phyloP scores from a whole-genome alignment of 805 yeast species.

The Cyberlindnera petersonii region DNA sequence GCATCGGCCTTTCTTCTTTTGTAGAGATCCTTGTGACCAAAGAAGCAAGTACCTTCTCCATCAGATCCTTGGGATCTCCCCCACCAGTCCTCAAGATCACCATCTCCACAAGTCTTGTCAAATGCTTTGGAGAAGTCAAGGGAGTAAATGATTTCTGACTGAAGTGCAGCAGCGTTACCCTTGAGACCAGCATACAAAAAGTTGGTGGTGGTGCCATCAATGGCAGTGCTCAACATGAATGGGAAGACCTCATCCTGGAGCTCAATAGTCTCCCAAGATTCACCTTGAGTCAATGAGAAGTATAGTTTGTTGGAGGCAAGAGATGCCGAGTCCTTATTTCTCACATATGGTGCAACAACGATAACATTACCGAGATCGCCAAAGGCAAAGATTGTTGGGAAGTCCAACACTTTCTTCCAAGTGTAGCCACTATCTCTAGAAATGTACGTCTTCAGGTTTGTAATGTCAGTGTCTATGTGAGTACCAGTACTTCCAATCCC shows the following conservation, averaged over 20 bases:
- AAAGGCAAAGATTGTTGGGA: constrained; percentile 51
- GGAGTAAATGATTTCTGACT: constrained; percentile 25
- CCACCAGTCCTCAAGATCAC: constrained; percentile 64
- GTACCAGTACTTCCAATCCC: constrained; percentile 40
- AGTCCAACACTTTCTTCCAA: constrained; percentile 56
- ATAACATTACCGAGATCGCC: constrained; percentile 81
- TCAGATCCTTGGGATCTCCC: constrained; percentile 39
- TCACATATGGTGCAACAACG: constrained; percentile 41
- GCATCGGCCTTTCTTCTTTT: constrained; percentile 64
- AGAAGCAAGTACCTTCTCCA: constrained; percentile 47
- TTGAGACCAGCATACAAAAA: constrained; percentile 50
- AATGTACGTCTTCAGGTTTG: constrained; percentile 45
- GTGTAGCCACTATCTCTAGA: constrained; percentile 79
- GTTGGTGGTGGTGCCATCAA: constrained; percentile 68
- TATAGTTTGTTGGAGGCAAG: constrained; percentile 32
- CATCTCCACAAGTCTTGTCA: constrained; percentile 34
- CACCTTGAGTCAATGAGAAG: constrained; percentile 74
- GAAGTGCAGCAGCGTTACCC: constrained; percentile 7
- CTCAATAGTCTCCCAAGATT: constrained; percentile 51
- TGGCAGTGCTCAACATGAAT: constrained; percentile 47
- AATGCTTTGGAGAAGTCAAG: constrained; percentile 62
- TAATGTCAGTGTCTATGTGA: constrained; percentile 13
- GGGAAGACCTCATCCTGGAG: constrained; percentile 45
- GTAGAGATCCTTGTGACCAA: constrained; percentile 65
- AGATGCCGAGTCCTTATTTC: constrained; percentile 29